Base-by-base conservation (phyloP, 768 basidiomycete genomes). In the Lactarius pseudohatsudake region DNA sequence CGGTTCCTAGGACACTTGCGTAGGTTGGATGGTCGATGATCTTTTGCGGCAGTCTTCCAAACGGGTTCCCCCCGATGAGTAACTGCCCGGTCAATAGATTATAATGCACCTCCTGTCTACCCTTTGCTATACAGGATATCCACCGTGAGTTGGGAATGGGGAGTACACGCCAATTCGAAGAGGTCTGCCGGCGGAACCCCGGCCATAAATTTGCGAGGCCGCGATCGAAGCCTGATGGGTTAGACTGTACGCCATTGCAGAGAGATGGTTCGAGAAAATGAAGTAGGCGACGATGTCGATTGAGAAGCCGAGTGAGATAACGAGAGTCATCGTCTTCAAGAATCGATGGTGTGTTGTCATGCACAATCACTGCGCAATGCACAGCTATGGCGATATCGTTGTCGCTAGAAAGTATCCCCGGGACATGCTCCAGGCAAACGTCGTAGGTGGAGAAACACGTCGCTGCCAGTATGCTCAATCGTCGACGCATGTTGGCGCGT, bases 321-420 rank as follows among this genome's bases (percentile, higher is more conserved):
- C 20, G 43, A 4, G 59, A 34, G 13, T 10, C 32, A 22, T 55
- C 45, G 28, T 60, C 59, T 26, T 15, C 10, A 1, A 61, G 15
- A 28, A 32, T 26, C 7, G 50, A 36, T 10, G 59, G 59, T 3
- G 64, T 61, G 34, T 61, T 47, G 18, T 61, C 55, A 45, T 61
- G 36, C 13, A 57, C 59, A 10, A 61, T 65, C 22, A 61, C 64
- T n/a, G 67, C 67, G 40, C 64, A 57, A 26, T 59, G 67, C 16
- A 66, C 41, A n/a, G 65, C 60, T 20, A 61, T 61, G 4, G 59
- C 45, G 18, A 61, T 36, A 7, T 61, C 65, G 6, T 30, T 32
- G 11, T 57, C 65, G 9, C 36, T 50, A 40, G 32, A 6, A 11
- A 66, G 36, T 18, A 26, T 26, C 26, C 43, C 18, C 6, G 34